Conservation (phyloP, 1,284 basidiomycete species). For the Rhodotorula sp. region DNA sequence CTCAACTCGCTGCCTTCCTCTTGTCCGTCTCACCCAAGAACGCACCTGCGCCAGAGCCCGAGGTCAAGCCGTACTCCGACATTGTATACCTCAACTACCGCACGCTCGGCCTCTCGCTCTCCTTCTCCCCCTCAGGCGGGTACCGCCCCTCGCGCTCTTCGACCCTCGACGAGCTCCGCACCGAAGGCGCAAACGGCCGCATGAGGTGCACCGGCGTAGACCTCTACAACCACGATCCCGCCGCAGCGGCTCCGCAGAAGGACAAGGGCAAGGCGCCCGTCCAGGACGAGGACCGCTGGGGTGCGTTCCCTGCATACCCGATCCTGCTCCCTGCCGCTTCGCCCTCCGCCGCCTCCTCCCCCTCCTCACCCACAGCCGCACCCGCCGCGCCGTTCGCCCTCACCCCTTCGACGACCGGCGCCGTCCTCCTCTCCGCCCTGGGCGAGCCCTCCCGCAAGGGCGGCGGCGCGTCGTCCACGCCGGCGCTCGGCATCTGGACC, state of each 20-base stretch:
- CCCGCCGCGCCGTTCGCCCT: constrained; percentile 58
- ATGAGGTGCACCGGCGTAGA: constrained; percentile 71
- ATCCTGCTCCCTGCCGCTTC: constrained; percentile 46
- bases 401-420: constrained; percentile 62
- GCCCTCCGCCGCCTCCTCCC: constrained; percentile 61
- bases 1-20: constrained; percentile 5
- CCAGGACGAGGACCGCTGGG: not conserved
- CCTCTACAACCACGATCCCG: constrained; percentile 65
- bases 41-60: constrained; percentile 53
- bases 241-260: not conserved
- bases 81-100: constrained; percentile 82
- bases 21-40: constrained; percentile 19
- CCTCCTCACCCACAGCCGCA: constrained; percentile 52
- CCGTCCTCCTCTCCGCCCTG: constrained; percentile 68
- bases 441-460: constrained; percentile 86
- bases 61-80: constrained; percentile 76
- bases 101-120: constrained; percentile 72
- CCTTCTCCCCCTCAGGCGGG: constrained; percentile 61
- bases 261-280: constrained; percentile 8
- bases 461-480: constrained; percentile 64
- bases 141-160: constrained; percentile 47
- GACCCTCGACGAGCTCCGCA: constrained; percentile 57
- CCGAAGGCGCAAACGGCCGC: constrained; percentile 49
- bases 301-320: not conserved
- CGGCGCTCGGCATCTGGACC: constrained; percentile 84